Base-by-base conservation (phyloP, 164 flowering plant species). In the Stephania yunnanensis region DNA sequence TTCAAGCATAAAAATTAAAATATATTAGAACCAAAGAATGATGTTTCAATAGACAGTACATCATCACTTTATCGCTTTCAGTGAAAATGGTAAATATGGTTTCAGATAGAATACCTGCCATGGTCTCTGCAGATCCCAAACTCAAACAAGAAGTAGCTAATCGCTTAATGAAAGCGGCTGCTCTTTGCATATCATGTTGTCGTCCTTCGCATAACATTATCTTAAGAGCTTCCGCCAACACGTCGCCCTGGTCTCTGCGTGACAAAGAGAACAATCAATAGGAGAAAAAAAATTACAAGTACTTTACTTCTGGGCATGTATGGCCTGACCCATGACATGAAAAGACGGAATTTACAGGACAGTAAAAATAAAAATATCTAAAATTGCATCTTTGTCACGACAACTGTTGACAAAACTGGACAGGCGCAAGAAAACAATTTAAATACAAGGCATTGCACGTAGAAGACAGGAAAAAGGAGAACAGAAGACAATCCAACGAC, bases 171-270 rank as follows among this genome's bases (percentile, higher is more conserved):
- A 95, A 95, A 71, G 99, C 98, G 68, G 98, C 97, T 73, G 97
- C 94, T 79, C 96, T 85, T 80, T 89, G 97, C 99, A 93, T 95
- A 85, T 95, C 99, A 83, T 92, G 97, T 58, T 95, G 97, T 73
- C 97, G 87, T 70, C 90, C 99, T 46, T 95, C 95, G 81, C 95
- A 95, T 78, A 95, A 77, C 98, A 95, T 92, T 29, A 83, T 83
- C 87, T 90, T 95, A 67, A 95, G 73, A 78, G 97, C 97, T 81
- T 93, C 99, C 58, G 98, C 92, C 61, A 95, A 83, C 42, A 92
- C 87, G 76, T 86, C 98, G 42, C 99, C 99, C 46, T 84, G 83
- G 82, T 92, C 85, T 69, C 99, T 93, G 90, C 68, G 45, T 22
- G 70, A 17, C 55, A 46, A 55, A 46, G 46, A 73, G 66, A 12